Percentiles rank a stretch among this genome's conserved stretches.
Evolutionary conservation across 2,329 filamentous ascomycete genomes (phyloP).

Genomic region (Fusarium sp.): DNA sequence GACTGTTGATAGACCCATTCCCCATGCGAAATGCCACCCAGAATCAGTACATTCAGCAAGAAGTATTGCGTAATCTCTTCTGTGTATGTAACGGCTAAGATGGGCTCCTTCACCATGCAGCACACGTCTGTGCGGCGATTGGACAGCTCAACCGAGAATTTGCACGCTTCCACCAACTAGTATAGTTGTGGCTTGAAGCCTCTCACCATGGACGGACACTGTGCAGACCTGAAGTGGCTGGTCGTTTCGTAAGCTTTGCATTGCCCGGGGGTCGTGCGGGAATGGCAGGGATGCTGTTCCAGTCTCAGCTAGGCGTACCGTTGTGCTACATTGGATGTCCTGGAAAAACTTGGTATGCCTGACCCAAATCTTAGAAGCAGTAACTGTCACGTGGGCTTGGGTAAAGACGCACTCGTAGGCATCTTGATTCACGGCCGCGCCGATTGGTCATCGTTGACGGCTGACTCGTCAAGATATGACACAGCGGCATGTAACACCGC

Average conservation of each 20-base stretch:
- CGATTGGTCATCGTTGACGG: background rate
- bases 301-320: background rate
- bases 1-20: background rate
- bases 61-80: background rate
- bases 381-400: background rate
- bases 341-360: background rate
- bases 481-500: background rate
- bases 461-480: background rate
- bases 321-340: background rate
- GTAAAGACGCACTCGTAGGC: background rate
- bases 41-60: background rate
- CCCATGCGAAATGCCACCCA: background rate
- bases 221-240: background rate
- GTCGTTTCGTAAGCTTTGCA: background rate
- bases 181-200: background rate
- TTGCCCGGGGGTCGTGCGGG: background rate
- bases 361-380: background rate
- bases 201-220: background rate
- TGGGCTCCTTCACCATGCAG: background rate
- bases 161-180: background rate
- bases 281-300: background rate
- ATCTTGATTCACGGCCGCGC: fast-evolving
- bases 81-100: background rate
- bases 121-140: background rate
- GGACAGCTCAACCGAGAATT: background rate